Percentiles rank a stretch among this genome's conserved stretches.
phyloP scores from a whole-genome alignment of 2,329 filamentous ascomycete genomes.

The Onygenales sp. region DNA sequence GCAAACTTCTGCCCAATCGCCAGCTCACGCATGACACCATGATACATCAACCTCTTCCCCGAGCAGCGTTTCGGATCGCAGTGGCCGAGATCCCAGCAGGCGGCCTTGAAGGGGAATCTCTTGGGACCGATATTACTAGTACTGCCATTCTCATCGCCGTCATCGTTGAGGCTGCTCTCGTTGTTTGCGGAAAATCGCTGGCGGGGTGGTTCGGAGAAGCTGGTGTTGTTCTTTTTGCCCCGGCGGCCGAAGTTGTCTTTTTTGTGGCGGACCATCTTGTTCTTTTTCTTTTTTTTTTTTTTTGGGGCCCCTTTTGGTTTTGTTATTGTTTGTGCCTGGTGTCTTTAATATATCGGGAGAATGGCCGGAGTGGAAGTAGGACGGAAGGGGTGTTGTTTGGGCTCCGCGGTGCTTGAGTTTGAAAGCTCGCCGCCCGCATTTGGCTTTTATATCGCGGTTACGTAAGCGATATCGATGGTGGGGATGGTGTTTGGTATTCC shows the following conservation, averaged over 20 bases:
- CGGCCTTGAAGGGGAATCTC: constrained; percentile 65
- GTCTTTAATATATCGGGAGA: too few relatives aligned
- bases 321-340: too few relatives aligned
- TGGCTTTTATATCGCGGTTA: too few relatives aligned
- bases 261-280: constrained; percentile 83
- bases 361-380: too few relatives aligned
- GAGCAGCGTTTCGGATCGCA: constrained; percentile 96
- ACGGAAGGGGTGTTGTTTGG: too few relatives aligned
- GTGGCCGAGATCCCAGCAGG: constrained; percentile 95
- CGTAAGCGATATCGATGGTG: too few relatives aligned
- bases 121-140: constrained; percentile 8
- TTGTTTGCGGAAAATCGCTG: constrained; percentile 35
- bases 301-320: neutral
- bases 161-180: constrained; percentile 22
- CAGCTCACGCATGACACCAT: constrained; percentile 88
- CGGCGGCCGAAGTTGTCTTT: constrained; percentile 69
- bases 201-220: constrained; percentile 47
- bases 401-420: too few relatives aligned
- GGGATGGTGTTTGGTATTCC: too few relatives aligned
- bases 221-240: constrained; percentile 54
- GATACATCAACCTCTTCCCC: constrained; percentile 84
- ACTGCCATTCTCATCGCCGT: constrained; percentile 20
- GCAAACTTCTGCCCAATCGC: constrained; percentile 84
- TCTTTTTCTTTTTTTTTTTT: constrained; percentile 3
- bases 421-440: too few relatives aligned